These are phyloP conservation scores for Penicillium sp. DNA, from an alignment of 2,329 filamentous ascomycete species.

Conservation along the genomic window DNA sequence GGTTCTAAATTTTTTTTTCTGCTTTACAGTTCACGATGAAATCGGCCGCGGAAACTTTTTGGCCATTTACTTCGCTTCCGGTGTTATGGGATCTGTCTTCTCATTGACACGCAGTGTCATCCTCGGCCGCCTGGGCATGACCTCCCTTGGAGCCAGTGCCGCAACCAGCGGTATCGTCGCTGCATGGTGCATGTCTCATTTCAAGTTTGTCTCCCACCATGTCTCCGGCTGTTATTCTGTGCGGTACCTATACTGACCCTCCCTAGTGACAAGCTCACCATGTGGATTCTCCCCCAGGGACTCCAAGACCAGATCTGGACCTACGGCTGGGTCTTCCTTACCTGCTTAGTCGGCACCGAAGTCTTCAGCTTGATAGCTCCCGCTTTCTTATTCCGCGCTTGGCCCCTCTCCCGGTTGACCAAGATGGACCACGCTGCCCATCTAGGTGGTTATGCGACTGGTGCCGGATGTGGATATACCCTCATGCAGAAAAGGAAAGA, in stretches of 20 bases:
- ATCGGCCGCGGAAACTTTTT: slow-evolving; percentile 50
- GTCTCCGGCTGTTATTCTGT: not conserved
- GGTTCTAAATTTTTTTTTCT: not conserved
- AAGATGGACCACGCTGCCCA: slow-evolving; percentile 38
- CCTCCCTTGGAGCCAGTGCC: slow-evolving; percentile 46
- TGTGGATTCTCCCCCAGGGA: slow-evolving; percentile 35
- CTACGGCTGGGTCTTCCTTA: slow-evolving; percentile 33
- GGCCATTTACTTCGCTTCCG: slow-evolving; percentile 44
- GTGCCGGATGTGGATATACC: slow-evolving; percentile 22
- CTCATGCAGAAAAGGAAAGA: slow-evolving; percentile 13
- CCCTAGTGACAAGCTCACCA: slow-evolving; percentile 34
- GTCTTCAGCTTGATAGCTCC: slow-evolving; percentile 27
- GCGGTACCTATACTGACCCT: not conserved
- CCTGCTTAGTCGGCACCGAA: slow-evolving; percentile 32
- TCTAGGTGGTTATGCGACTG: slow-evolving; percentile 35
- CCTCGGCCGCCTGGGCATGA: slow-evolving; percentile 36
- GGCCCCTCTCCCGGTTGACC: slow-evolving; percentile 22
- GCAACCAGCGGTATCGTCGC: slow-evolving; percentile 44
- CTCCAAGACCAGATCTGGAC: slow-evolving; percentile 37
- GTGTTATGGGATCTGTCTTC: slow-evolving; percentile 40
- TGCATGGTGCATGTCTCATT: slow-evolving; percentile 43
- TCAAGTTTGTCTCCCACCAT: slow-evolving; percentile 29
- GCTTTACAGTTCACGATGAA: slow-evolving; percentile 27
- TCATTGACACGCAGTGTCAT: slow-evolving; percentile 42
- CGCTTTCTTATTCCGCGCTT: slow-evolving; percentile 15